Conservation (phyloP, 2,329 filamentous ascomycete genomes). For the Talaromyces sp. region DNA sequence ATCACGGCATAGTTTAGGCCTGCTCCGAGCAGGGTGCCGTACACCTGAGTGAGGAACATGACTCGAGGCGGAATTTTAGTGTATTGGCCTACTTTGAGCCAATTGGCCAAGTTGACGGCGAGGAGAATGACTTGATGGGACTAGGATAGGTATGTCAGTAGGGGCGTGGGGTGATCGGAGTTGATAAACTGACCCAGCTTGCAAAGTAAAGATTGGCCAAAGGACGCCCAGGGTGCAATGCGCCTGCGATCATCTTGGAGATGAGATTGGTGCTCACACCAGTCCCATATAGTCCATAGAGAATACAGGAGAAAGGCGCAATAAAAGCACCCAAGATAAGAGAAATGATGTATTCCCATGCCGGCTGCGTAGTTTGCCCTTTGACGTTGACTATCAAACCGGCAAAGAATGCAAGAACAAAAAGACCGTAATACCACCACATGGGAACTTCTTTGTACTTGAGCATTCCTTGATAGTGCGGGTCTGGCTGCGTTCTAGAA, state of each 20-base stretch:
- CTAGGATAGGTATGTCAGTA: constrained; percentile 18
- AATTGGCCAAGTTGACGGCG: constrained; percentile 25
- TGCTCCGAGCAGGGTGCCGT: constrained; percentile 53
- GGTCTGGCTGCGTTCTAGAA: constrained; percentile 22
- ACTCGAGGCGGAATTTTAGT: constrained; percentile 54
- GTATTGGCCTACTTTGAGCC: constrained; percentile 23
- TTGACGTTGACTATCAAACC: constrained; percentile 47
- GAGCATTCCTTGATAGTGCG: constrained; percentile 26
- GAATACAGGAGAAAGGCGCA: constrained; percentile 43
- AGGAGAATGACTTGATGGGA: constrained; percentile 29
- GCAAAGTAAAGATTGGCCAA: constrained; percentile 29
- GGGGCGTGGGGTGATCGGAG: background rate
- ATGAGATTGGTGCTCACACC: constrained; percentile 25
- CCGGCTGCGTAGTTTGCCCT: constrained; percentile 47
- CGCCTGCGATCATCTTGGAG: constrained; percentile 29
- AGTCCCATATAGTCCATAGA: constrained; percentile 23
- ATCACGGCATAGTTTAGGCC: constrained; percentile 56
- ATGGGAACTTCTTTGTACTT: constrained; percentile 31
- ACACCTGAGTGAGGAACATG: constrained; percentile 57
- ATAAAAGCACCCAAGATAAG: constrained; percentile 44
- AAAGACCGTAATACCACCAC: constrained; percentile 48
- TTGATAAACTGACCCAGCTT: constrained; percentile 8
- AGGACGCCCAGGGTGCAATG: constrained; percentile 25
- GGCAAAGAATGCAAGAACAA: constrained; percentile 46
- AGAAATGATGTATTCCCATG: constrained; percentile 48